Evolutionary conservation across 768 basidiomycete species (phyloP), one percentile per base, ranked within the genome.

Genomic region (Rhodotorula diobovata): DNA sequence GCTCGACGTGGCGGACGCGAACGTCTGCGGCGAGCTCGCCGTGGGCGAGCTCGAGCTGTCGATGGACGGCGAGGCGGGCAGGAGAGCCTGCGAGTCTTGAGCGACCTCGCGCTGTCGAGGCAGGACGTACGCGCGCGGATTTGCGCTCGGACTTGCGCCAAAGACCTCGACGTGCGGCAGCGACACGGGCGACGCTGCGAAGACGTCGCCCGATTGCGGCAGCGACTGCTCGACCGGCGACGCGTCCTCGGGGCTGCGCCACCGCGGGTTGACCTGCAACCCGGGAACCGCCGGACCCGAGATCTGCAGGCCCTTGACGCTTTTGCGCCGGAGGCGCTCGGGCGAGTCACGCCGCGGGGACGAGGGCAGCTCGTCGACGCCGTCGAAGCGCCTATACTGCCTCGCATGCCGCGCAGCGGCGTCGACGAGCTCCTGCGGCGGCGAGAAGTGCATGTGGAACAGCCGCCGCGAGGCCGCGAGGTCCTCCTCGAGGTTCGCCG

Each of bases 271-370:
- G 9, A 16, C 34, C 45, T 11, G 43, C 61, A n/a, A 2, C 2
- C 21, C 53, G 11, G 15, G 41, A 21, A 32, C 35, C 10, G 55
- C 30, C 2, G 62, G 68, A 25, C 43, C 21, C 20, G 37, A 39
- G 67, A 68, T 68, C 30, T 32, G 21, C 55, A 68, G 55, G 12
- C 67, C 61, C 45, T 63, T 68, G 12, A 34, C 34, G 25, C 25
- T 14, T 21, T 55, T 55, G 8, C 54, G 32, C 20, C 34, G 54
- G 8, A 35, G 34, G 12, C 34, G 54, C 21, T 2, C 16, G 20
- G 54, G 32, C 34, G 54, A 18, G 34, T 35, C 32, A 1, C 15
- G 54, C 32, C 32, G 21, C 21, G 54, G 16, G 1, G 54, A 21
- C 20, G 32, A 35, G 0, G 54, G 54, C 20, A 35, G 18, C 34